Base-by-base conservation (phyloP, 1,284 basidiomycete species). In the Pseudozyma thailandica region DNA sequence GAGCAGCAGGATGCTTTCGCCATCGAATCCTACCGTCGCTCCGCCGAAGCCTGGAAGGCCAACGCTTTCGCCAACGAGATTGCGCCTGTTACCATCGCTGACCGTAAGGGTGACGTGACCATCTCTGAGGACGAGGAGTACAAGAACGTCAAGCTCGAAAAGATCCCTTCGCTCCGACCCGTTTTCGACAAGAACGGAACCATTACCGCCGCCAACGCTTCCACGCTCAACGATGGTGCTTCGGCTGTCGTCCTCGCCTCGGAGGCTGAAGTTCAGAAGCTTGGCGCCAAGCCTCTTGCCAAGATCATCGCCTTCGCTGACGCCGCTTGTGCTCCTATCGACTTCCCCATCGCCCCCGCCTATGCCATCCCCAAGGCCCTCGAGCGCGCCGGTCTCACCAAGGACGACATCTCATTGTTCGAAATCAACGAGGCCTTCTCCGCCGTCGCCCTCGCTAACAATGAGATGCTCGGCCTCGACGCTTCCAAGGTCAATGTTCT, bases 111-210 rank as follows among this genome's bases (percentile, higher is more conserved):
- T 38, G 92, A 97, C 82, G 56, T 75, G 6, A 90, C 88, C 31
- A 84, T 97, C 60, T 87, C 87, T 75, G 94, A 98, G 86, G 96
- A 99, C 82, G 96, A 99, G 85, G 95, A 98, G 83, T 98, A 93
- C 88, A 98, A 84, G 76, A 84, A 84, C 58, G 78, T 85, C 75
- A 81, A 83, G 72, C 66, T 82, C 31, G 84, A 84, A 53, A 85
- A 85, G 78, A 75, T 85, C 38, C 72, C 78, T 21, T 62, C 77
- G 8, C 75, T 85, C 23, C 78, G 78, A 51, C 84, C 84, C 38
- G 85, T 84, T 12, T 85, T 85, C 64, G 75, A 82, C 49, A 83
- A 84, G 78, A 77, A 84, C 47, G 84, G 85, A 26, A 85, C 84
- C 44, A 81, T 85, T 52, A 85, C 85, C 2, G 85, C 85, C 20